Evolutionary conservation across 345 rosid genomes (phyloP), one percentile per base, ranked within the genome.

Genomic region (Gossypium sturtianum): DNA sequence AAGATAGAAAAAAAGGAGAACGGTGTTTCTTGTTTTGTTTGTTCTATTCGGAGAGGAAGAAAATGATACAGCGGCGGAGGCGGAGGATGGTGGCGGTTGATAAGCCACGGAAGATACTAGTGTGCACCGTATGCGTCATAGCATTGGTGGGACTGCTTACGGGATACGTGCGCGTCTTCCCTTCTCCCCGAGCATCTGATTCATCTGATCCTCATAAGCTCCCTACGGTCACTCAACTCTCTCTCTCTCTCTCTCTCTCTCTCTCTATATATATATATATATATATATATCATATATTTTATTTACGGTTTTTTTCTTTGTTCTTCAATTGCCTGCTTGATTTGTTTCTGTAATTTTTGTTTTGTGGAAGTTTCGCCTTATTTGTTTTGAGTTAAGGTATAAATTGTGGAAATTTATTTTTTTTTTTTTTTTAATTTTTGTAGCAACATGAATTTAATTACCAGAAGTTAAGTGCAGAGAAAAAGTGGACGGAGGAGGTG

Each of bases 41-140:
- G 45, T 17, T 11, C 17, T 27, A 17, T n/a, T 70, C 4, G 45
- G 47, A 4, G 45, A 29, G 2, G 23, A 12, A 74, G n/a, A 16
- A 34, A 19, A 60, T 58, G 74, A 68, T 58, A 69, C 59, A 11
- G 60, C 78, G 87, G 78, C 89, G 87, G 86, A 78, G 84, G 86
- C 49, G 85, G 74, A 69, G 77, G 73, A 70, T 70, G 82, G 79
- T 82, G 84, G 82, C 71, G 85, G 83, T 72, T 66, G 58, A 62
- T 60, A 75, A 62, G 57, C 75, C 85, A 66, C 86, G 90, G 79
- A 84, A 77, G 73, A 13, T 83, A 74, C 80, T 94, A 77, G 88
- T 84, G 22, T 89, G 82, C 74, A 91, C 93, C 81, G 83, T 86
- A 25, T 84, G 92, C 75, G 77, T 73, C 25, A 82, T 92, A 53